Evolutionary conservation across 208 protist species (phyloP).

Genomic region (Angomonas ambiguus): DNA sequence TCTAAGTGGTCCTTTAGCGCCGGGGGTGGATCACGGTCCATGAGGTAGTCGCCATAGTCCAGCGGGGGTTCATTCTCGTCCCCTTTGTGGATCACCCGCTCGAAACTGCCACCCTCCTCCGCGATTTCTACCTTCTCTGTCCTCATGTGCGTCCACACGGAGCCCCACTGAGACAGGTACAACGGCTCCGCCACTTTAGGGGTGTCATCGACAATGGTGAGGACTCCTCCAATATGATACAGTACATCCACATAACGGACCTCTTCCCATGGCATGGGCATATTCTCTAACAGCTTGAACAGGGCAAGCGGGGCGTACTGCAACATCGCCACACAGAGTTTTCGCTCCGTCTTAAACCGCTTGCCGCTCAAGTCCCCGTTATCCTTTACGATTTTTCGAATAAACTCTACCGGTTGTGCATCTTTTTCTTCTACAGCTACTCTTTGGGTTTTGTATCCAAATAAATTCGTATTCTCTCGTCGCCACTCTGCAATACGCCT

Average conservation of each 20-base stretch:
- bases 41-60: slow-evolving; percentile 99
- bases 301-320: slow-evolving; percentile 99
- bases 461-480: slow-evolving; percentile 55
- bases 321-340: slow-evolving; percentile 99
- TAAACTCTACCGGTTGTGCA: slow-evolving; percentile 96
- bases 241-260: slow-evolving; percentile 97
- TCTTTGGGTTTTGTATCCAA: slow-evolving; percentile 67
- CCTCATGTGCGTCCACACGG: slow-evolving; percentile 99
- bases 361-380: slow-evolving; percentile 99
- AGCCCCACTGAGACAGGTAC: slow-evolving; percentile 99
- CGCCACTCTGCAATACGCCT: slow-evolving; percentile 60
- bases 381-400: slow-evolving; percentile 99
- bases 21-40: slow-evolving; percentile 96
- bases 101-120: slow-evolving; percentile 72
- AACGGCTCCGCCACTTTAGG: slow-evolving; percentile 98
- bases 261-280: slow-evolving; percentile 99
- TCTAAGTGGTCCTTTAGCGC: slow-evolving; percentile 97
- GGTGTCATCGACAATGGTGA: slow-evolving; percentile 99
- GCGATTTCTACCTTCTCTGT: slow-evolving; percentile 95
- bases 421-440: slow-evolving; percentile 66
- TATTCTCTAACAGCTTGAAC: slow-evolving; percentile 99
- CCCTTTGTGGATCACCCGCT: slow-evolving; percentile 97
- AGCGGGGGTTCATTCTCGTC: slow-evolving; percentile 99
- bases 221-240: slow-evolving; percentile 99
- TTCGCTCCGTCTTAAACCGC: slow-evolving; percentile 99